Base-by-base conservation (phyloP, 495 filamentous ascomycete genomes). In the Penicillium manginii region DNA sequence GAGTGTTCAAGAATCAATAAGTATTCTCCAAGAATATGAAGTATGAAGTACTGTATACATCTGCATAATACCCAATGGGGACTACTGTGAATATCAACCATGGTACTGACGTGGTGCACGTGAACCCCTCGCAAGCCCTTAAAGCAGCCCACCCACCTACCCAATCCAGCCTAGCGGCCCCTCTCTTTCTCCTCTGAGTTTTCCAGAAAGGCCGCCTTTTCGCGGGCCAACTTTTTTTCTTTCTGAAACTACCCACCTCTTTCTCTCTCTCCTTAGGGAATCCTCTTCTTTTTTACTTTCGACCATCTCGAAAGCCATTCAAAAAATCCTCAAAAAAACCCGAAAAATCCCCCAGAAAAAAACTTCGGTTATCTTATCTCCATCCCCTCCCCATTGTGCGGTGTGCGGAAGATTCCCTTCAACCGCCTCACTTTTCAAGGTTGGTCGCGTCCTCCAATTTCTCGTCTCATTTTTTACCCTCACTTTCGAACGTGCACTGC, bases 221-320 rank as follows among this genome's bases (percentile, higher is more conserved):
- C 70, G 72, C 72, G 70, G 69, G 74, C 71, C 71, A 73, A 76
- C 73, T 72, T 71, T 72, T 60, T 66, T 66, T 70, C 58, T 54
- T 63, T 63, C 70, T 58, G 59, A 61, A 58, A 58, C 63, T 56
- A 61, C 61, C 66, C 69, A 75, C 66, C 70, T 71, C 67, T 74
- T 70, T 68, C 75, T 75, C 73, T 78, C 77, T 76, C 68, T 71
- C 70, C 63, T 69, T 54, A 66, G 58, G 64, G 58, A 66, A 66
- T 51, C 63, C 60, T 63, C n/a, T 69, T 70, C 63, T 35, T 70
- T 75, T 69, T 75, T 70, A 67, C 68, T 75, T 75, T 72, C 66
- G 66, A 77, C 60, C 26, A 65, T 63, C 58, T 77, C 73, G 70
- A 78, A 82, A 81, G 77, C 62, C 58, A 71, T 71, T 71, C 72